These are phyloP conservation scores for Ramaria rubella DNA, from an alignment of 768 basidiomycete genomes.

Conservation along the genomic window DNA sequence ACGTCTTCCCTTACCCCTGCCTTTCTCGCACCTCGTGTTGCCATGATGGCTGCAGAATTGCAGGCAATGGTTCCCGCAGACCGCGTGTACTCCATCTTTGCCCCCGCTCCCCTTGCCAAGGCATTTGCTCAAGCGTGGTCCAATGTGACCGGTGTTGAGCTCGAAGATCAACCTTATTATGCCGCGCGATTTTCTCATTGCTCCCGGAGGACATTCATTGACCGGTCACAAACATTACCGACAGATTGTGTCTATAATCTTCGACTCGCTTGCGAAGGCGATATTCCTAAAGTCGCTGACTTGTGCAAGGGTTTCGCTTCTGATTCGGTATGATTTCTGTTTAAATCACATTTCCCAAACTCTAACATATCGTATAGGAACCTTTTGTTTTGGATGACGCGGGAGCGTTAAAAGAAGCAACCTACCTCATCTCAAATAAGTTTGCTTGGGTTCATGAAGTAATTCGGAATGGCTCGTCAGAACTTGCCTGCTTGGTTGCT, in stretches of 20 bases:
- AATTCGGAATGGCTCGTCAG: conserved; percentile 14
- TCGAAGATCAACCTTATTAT: conserved; percentile 47
- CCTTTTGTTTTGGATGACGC: conserved; percentile 46
- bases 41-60: conserved; percentile 36
- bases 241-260: conserved; percentile 26
- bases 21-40: conserved; percentile 36
- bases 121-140: conserved; percentile 47
- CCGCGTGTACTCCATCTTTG: conserved; percentile 59
- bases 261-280: conserved; percentile 37
- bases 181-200: conserved; percentile 52
- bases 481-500: conserved; percentile 60
- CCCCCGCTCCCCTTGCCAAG: conserved; percentile 39
- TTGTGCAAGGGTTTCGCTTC: conserved; percentile 52
- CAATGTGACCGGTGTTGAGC: conserved; percentile 34
- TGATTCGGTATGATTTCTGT: conserved; percentile 43
- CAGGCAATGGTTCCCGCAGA: conserved; percentile 25
- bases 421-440: conserved; percentile 36
- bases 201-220: conserved; percentile 37
- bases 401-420: conserved; percentile 46
- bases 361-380: conserved; percentile 28
- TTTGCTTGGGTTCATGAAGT: conserved; percentile 59
- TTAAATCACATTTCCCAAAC: not conserved
- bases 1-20: conserved; percentile 29
- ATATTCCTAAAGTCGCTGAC: conserved; percentile 36
- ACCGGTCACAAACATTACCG: conserved; percentile 6